These are phyloP conservation scores for Dryadomyces sulphureus DNA, from an alignment of 2,329 filamentous ascomycete genomes.

Conservation along the genomic window DNA sequence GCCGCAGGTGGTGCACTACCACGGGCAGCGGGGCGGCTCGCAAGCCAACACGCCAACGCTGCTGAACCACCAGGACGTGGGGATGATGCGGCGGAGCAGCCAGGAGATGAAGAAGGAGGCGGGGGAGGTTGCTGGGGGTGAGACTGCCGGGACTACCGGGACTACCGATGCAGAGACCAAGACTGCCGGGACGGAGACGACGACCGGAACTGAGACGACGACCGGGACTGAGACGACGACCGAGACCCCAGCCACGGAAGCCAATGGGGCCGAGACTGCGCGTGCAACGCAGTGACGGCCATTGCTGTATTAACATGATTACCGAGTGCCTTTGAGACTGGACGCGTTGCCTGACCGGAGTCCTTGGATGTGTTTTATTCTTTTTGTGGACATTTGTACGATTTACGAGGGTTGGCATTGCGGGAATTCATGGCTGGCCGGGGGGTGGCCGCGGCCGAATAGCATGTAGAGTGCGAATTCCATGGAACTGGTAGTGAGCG, in stretches of 20 bases:
- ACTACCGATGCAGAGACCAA: background rate
- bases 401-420: background rate
- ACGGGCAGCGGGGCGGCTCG: slow-evolving; percentile 52
- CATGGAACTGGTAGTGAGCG: no score
- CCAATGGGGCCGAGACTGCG: no score
- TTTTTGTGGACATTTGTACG: background rate
- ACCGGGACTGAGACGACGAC: no score
- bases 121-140: slow-evolving; percentile 17
- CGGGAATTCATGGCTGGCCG: background rate
- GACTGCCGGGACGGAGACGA: background rate
- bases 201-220: background rate
- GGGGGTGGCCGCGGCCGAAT: background rate
- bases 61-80: slow-evolving; percentile 33
- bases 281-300: no score
- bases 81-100: slow-evolving; percentile 30
- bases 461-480: background rate
- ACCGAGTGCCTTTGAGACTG: no score
- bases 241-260: no score
- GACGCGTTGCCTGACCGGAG: no score
- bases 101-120: slow-evolving; percentile 27
- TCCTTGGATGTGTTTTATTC: background rate
- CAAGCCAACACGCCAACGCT: slow-evolving; percentile 50
- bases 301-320: no score
- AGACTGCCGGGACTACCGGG: no score
- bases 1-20: slow-evolving; percentile 53